Base-by-base conservation (phyloP, 805 yeast species). In the Ogataea saltuana region DNA sequence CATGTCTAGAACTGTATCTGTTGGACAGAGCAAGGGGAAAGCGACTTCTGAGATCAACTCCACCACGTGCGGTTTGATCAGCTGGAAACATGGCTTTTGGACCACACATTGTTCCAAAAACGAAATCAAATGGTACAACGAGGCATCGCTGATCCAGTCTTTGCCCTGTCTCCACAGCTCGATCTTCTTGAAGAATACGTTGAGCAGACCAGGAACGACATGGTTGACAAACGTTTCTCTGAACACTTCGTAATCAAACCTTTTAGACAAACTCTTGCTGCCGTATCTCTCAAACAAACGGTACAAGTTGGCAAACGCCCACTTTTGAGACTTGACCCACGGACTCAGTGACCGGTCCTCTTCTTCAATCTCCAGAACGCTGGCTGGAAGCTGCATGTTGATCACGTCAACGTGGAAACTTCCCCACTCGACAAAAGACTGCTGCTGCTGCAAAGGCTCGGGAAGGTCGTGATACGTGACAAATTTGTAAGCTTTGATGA, bases 381-480 rank as follows among this genome's bases (percentile, higher is more conserved):
- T 72, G 1, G 59, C 48, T 1, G 95, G 93, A 16, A 81, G 66
- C 7, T 68, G 69, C 67, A 79, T 73, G 49, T 75, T 75, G 39
- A 88, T 78, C 4, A 86, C 75, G 8, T 74, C 70, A 31, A 87
- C 82, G 53, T 88, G 91, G 49, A 93, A 76, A 41, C 80, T 77
- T 2, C 87, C 83, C 95, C 97, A 90, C 15, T 76, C 69, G 29
- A 73, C 61, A 57, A 81, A 61, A 43, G 67, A 49, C 46, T 81
- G 76, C 44, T 69, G 55, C 33, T 70, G 65, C 70, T 88, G 82
- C 59, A 85, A 65, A 2, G 80, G 75, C 3, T 61, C 69, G 2
- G 98, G 97, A 40, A 91, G 67, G 59, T 89, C 96, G 55, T 74
- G 76, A 61, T 81, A 83, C 1, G 95, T 85, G 32, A 83, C 85